Conservation (phyloP, 371 early-diverging fungal species). For the Umbelopsis sp. region DNA sequence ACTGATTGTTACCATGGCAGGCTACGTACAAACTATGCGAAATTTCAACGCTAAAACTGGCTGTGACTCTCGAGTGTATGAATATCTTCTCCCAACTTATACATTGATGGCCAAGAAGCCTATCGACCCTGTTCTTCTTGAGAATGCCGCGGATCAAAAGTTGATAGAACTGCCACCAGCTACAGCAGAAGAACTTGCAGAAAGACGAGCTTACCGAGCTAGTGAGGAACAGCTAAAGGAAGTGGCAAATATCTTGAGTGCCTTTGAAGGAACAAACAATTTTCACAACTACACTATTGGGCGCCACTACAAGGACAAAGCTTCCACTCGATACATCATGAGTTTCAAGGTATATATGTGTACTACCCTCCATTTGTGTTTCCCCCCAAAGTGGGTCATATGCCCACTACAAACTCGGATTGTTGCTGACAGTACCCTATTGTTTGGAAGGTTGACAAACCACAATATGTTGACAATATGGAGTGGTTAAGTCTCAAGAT, state of each 20-base stretch:
- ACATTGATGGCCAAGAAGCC: slow-evolving; percentile 60
- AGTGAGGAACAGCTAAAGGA: slow-evolving; percentile 55
- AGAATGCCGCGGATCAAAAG: slow-evolving; percentile 25
- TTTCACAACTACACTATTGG: slow-evolving; percentile 97
- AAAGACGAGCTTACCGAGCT: slow-evolving; percentile 67
- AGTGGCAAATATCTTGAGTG: slow-evolving; percentile 70
- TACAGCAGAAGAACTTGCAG: slow-evolving; percentile 51
- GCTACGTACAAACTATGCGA: slow-evolving; percentile 71
- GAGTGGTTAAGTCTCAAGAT: slow-evolving; percentile 96
- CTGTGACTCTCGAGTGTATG: slow-evolving; percentile 95
- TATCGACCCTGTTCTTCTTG: slow-evolving; percentile 30
- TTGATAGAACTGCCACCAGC: slow-evolving; percentile 41
- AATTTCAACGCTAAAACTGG: slow-evolving; percentile 91
- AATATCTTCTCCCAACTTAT: slow-evolving; percentile 97
- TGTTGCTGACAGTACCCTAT: background rate
- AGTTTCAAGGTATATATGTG: slow-evolving; percentile 62
- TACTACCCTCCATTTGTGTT: background rate
- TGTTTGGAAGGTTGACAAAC: slow-evolving; percentile 59
- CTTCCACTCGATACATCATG: slow-evolving; percentile 81
- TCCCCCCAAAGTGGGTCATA: no score
- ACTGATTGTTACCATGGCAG: slow-evolving; percentile 36
- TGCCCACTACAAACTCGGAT: no score
- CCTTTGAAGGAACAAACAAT: slow-evolving; percentile 91
- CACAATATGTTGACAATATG: slow-evolving; percentile 73
- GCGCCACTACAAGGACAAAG: slow-evolving; percentile 73